phyloP scores from a whole-genome alignment of 1,139 yeast genomes.

The Blastobotrys aristatus region DNA sequence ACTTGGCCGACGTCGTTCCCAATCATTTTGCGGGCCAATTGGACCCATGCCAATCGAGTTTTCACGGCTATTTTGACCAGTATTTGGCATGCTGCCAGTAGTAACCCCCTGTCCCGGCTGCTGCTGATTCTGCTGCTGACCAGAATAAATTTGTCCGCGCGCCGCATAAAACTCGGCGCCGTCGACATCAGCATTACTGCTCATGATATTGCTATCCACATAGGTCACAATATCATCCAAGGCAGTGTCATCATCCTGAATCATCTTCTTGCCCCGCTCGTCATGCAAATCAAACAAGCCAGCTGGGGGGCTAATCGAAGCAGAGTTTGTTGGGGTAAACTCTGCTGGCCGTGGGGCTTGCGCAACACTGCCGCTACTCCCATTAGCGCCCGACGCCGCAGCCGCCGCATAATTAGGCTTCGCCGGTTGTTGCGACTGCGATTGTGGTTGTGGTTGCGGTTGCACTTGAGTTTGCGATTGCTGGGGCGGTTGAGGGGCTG shows the following conservation, averaged over 20 bases:
- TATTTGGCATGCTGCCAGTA: too few species aligned
- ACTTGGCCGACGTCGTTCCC: slow-evolving; percentile 4
- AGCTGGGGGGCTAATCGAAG: slow-evolving; percentile 22
- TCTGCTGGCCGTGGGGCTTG: background rate
- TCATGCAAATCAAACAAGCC: slow-evolving; percentile 16
- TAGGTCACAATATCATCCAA: slow-evolving; percentile 4
- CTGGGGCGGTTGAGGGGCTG: background rate
- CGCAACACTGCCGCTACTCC: background rate
- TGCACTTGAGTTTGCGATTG: slow-evolving; percentile 1
- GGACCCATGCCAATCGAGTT: slow-evolving; percentile 4
- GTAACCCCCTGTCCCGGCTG: background rate
- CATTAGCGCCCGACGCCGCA: background rate
- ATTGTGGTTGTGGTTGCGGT: slow-evolving; percentile 2
- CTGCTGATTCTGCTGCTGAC: background rate
- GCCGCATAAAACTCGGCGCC: background rate
- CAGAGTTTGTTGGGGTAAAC: background rate
- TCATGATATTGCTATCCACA: slow-evolving; percentile 1
- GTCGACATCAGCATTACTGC: background rate
- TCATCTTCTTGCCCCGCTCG: slow-evolving; percentile 8
- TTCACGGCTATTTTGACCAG: slow-evolving; percentile 2
- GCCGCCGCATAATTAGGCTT: slow-evolving; percentile 5
- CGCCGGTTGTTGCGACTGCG: slow-evolving; percentile 1
- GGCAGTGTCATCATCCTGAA: slow-evolving; percentile 6
- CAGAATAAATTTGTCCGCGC: slow-evolving; percentile 2
- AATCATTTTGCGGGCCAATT: slow-evolving; percentile 6